Evolutionary conservation across 176 grass and related monocot genomes (phyloP).

Genomic region (Oryza officinalis): DNA sequence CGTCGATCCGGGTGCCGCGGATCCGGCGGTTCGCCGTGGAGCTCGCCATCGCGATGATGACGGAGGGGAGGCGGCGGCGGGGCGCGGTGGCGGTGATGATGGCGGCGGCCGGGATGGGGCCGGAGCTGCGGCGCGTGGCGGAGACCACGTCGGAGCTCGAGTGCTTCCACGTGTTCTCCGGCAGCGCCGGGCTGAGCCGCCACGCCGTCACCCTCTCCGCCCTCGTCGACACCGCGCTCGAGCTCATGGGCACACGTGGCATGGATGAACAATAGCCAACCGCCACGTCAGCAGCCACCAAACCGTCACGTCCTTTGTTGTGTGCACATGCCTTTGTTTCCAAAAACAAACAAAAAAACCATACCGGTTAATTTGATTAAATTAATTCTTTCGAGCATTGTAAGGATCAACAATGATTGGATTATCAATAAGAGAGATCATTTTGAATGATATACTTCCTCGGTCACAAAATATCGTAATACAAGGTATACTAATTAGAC

Average conservation of each 20-base stretch:
- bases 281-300: not conserved
- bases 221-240: slow-evolving; percentile 49
- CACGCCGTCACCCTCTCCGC: slow-evolving; percentile 39
- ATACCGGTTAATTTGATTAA: not conserved
- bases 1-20: slow-evolving; percentile 54
- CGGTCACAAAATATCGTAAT: too few relatives aligned
- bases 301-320: not conserved
- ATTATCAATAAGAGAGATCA: not conserved
- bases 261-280: not conserved
- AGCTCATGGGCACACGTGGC: slow-evolving; percentile 14
- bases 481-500: too few relatives aligned
- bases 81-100: slow-evolving; percentile 17
- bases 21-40: slow-evolving; percentile 58
- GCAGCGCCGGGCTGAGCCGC: slow-evolving; percentile 53
- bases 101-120: slow-evolving; percentile 35
- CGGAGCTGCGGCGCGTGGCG: slow-evolving; percentile 42
- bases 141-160: slow-evolving; percentile 74
- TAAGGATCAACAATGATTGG: too few relatives aligned
- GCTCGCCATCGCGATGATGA: slow-evolving; percentile 49
- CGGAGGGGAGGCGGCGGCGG: not conserved
- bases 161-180: slow-evolving; percentile 79
- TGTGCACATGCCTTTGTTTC: not conserved
- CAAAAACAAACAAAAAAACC: not conserved
- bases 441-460: too few relatives aligned
- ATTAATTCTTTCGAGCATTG: not conserved